Conservation (phyloP, 2,329 filamentous ascomycete species). For the Coniochaeta sp. region DNA sequence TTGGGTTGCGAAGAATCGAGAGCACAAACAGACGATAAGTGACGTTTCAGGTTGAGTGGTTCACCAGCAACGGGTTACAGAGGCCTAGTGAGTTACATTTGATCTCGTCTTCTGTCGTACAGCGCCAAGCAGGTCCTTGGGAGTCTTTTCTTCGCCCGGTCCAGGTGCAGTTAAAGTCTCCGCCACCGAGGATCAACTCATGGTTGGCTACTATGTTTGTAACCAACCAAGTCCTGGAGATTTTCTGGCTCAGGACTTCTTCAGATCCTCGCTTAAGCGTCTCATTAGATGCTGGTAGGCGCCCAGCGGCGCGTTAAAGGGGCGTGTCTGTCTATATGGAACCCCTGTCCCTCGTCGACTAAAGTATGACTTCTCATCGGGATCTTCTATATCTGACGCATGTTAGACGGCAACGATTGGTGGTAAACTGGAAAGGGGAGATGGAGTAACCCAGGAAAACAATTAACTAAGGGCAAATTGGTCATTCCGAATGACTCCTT, state of each 20-base stretch:
- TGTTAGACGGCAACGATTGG: neutral
- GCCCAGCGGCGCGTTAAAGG: neutral
- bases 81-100: neutral
- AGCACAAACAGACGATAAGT: neutral
- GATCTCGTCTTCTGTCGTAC: neutral
- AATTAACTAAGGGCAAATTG: too few relatives aligned
- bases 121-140: neutral
- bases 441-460: neutral
- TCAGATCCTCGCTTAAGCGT: neutral
- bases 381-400: neutral
- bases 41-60: neutral
- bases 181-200: neutral
- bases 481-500: neutral
- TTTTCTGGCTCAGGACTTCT: neutral
- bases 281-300: neutral
- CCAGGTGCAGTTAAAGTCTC: neutral
- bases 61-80: neutral
- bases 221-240: neutral
- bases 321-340: neutral
- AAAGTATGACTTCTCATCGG: neutral
- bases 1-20: neutral
- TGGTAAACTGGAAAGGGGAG: neutral
- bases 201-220: neutral
- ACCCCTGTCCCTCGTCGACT: neutral
- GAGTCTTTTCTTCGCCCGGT: neutral